phyloP scores from a whole-genome alignment of 106 monocot species.

The Dendrobium catenatum region DNA sequence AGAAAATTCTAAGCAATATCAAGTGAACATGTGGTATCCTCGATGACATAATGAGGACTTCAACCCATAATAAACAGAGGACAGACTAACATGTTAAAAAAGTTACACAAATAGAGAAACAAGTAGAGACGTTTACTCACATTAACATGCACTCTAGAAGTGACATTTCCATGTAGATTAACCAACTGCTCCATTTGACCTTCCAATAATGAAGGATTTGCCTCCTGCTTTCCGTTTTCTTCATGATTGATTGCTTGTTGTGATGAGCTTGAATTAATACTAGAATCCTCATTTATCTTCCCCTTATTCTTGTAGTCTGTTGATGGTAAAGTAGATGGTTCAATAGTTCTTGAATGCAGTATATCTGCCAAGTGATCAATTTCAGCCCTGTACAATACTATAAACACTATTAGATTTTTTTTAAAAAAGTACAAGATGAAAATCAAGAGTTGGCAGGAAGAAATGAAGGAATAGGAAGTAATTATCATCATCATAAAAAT shows the following conservation, averaged over 20 bases:
- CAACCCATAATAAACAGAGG: not conserved
- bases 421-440: not conserved
- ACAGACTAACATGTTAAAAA: not conserved
- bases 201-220: conserved; percentile 6
- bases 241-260: not conserved
- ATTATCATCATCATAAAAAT: not conserved
- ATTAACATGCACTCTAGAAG: not conserved
- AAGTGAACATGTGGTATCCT: not conserved
- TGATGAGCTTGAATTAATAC: not conserved
- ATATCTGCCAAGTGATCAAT: not conserved
- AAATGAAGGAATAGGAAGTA: not conserved
- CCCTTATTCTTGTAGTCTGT: conserved; percentile 8
- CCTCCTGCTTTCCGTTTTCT: not conserved
- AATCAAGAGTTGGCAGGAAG: not conserved
- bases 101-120: not conserved
- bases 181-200: not conserved
- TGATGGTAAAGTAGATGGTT: conserved; percentile 3
- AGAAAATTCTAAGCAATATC: not conserved
- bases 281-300: conserved; percentile 1
- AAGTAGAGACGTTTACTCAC: not conserved
- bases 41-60: too few species aligned
- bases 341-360: not conserved
- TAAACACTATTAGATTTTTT: not conserved
- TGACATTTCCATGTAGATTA: not conserved
- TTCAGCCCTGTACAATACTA: conserved; percentile 1